Conservation (phyloP, 2,329 filamentous ascomycete species). For the Calonectria leucothoes region DNA sequence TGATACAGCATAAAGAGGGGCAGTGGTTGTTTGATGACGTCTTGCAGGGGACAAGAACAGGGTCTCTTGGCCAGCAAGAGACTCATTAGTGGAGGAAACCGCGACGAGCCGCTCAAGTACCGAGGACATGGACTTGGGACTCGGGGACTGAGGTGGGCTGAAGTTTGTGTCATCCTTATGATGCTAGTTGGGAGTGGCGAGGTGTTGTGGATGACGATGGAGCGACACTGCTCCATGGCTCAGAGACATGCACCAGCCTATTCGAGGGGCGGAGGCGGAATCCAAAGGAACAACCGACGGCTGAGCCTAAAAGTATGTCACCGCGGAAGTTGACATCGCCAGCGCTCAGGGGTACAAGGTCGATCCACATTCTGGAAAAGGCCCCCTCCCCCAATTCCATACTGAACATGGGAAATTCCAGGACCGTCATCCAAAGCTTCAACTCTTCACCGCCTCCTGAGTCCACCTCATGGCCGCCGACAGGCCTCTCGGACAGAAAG, state of each 20-base stretch:
- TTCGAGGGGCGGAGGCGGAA: slow-evolving; percentile 18
- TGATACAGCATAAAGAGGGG: slow-evolving; percentile 25
- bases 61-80: slow-evolving; percentile 27
- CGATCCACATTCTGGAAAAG: slow-evolving; percentile 39
- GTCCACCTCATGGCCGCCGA: slow-evolving; percentile 32
- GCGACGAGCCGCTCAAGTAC: slow-evolving; percentile 37
- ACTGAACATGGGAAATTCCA: slow-evolving; percentile 37
- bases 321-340: slow-evolving; percentile 28
- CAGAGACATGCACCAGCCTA: slow-evolving; percentile 17
- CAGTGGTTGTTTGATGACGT: slow-evolving; percentile 28
- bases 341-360: slow-evolving; percentile 30
- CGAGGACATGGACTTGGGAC: slow-evolving; percentile 46
- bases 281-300: slow-evolving; percentile 14
- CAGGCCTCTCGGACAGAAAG: slow-evolving; percentile 28
- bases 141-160: slow-evolving; percentile 26
- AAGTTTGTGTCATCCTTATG: slow-evolving; percentile 25
- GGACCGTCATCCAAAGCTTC: slow-evolving; percentile 33
- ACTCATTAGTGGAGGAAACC: slow-evolving; percentile 23
- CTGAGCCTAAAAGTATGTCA: slow-evolving; percentile 23
- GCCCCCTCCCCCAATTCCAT: slow-evolving; percentile 19
- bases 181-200: slow-evolving; percentile 15
- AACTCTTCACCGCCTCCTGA: slow-evolving; percentile 42
- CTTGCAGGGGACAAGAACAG: slow-evolving; percentile 23
- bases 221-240: slow-evolving; percentile 14
- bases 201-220: slow-evolving; percentile 21